Evolutionary conservation across 306 rosid species (phyloP).

Genomic region (Bauhinia variegata): DNA sequence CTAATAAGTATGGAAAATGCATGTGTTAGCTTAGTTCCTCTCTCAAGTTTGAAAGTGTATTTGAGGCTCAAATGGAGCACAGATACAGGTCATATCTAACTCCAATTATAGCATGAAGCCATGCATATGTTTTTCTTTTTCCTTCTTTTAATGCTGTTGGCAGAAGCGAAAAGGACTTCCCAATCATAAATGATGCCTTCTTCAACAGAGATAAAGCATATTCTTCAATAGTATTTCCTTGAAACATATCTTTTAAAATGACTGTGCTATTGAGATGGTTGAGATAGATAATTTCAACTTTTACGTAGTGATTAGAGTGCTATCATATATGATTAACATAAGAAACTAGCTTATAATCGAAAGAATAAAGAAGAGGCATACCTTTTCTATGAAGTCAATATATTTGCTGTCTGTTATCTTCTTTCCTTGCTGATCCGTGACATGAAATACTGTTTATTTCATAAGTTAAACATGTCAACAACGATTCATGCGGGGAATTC

Average conservation of each 20-base stretch:
- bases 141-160: neutral
- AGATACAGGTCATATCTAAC: neutral
- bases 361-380: constrained; percentile 37
- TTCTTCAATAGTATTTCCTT: neutral
- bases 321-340: neutral
- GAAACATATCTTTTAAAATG: neutral
- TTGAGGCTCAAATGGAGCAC: neutral
- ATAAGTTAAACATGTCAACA: constrained; percentile 35
- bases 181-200: neutral
- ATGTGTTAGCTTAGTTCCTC: neutral
- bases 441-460: constrained; percentile 69
- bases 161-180: neutral
- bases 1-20: constrained; percentile 2
- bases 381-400: constrained; percentile 77
- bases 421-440: constrained; percentile 85
- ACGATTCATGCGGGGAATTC: constrained; percentile 2
- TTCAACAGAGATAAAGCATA: neutral
- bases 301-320: constrained; percentile 7
- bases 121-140: constrained; percentile 12
- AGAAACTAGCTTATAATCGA: constrained; percentile 7
- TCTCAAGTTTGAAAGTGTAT: constrained; percentile 4
- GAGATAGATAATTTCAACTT: neutral
- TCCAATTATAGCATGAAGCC: neutral
- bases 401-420: constrained; percentile 72
- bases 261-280: constrained; percentile 2